Evolutionary conservation across 306 rosid species (phyloP).

Genomic region (Fragaria vesca): DNA sequence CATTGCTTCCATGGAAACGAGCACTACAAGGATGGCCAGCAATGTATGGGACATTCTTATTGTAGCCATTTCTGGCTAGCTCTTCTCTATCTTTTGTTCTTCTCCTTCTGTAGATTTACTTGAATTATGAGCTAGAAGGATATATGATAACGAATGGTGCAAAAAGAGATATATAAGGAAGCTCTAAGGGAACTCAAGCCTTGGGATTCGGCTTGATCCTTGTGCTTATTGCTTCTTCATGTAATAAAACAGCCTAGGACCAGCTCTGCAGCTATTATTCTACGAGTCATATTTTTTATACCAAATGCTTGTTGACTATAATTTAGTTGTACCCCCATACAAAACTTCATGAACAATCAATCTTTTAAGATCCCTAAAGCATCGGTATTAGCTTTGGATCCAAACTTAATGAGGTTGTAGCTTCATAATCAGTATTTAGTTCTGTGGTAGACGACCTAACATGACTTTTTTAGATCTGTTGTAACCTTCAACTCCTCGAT

Average conservation of each 20-base stretch:
- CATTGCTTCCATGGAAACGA: constrained; percentile 7
- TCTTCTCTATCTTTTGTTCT: no score
- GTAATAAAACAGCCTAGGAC: not conserved
- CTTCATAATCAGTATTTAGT: not conserved
- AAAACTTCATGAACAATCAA: not conserved
- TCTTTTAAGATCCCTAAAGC: constrained; percentile 4
- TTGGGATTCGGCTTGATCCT: not conserved
- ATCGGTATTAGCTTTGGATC: constrained; percentile 4
- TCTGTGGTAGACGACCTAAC: not conserved
- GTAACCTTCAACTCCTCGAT: constrained; percentile 1
- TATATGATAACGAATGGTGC: constrained; percentile 1
- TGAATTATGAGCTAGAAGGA: not conserved
- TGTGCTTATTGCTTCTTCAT: constrained; percentile 6
- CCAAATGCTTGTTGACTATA: not conserved
- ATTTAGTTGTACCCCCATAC: not conserved
- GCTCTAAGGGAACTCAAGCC: not conserved
- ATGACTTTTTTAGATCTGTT: not conserved
- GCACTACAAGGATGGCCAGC: not conserved
- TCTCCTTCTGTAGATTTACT: not conserved
- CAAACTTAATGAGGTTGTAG: not conserved
- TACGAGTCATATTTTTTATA: not conserved
- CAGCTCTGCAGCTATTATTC: constrained; percentile 5
- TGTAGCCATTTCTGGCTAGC: constrained; percentile 14
- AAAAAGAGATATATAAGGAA: not conserved
- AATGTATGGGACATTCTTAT: constrained; percentile 10